Conservation (phyloP, 805 yeast species). For the Dipodascopsis uninucleata region DNA sequence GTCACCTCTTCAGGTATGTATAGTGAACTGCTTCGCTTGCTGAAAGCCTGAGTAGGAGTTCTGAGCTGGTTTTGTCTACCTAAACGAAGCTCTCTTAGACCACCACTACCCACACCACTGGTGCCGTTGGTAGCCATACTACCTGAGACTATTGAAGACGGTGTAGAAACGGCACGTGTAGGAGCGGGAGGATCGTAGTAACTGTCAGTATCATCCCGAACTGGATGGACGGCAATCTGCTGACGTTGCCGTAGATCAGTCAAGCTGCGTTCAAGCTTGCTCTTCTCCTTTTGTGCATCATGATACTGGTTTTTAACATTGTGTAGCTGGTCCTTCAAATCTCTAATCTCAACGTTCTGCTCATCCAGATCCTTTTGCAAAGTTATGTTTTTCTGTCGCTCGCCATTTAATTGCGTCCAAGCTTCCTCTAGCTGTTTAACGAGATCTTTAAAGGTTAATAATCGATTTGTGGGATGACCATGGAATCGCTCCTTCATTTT, state of each 20-base stretch:
- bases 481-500: background rate
- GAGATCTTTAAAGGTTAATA: slow-evolving; percentile 20
- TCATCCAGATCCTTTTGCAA: slow-evolving; percentile 21
- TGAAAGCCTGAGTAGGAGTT: slow-evolving; percentile 2
- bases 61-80: slow-evolving; percentile 22
- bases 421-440: slow-evolving; percentile 20
- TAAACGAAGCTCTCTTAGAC: slow-evolving; percentile 23
- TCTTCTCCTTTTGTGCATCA: slow-evolving; percentile 20
- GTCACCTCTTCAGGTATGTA: slow-evolving; percentile 12
- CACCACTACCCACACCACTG: slow-evolving; percentile 7
- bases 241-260: slow-evolving; percentile 23
- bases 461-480: slow-evolving; percentile 5
- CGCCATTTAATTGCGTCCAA: slow-evolving; percentile 11
- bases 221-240: background rate
- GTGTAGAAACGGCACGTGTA: background rate
- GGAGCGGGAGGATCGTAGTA: slow-evolving; percentile 15
- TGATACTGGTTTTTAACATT: slow-evolving; percentile 21
- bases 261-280: slow-evolving; percentile 19
- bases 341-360: slow-evolving; percentile 24
- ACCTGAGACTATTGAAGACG: background rate
- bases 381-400: slow-evolving; percentile 15
- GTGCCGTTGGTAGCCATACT: background rate
- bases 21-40: slow-evolving; percentile 23
- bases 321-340: slow-evolving; percentile 25
- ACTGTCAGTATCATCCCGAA: too few species aligned